Conservation (phyloP, 2,329 filamentous ascomycete genomes). For the Thielaviopsis ethacetica region DNA sequence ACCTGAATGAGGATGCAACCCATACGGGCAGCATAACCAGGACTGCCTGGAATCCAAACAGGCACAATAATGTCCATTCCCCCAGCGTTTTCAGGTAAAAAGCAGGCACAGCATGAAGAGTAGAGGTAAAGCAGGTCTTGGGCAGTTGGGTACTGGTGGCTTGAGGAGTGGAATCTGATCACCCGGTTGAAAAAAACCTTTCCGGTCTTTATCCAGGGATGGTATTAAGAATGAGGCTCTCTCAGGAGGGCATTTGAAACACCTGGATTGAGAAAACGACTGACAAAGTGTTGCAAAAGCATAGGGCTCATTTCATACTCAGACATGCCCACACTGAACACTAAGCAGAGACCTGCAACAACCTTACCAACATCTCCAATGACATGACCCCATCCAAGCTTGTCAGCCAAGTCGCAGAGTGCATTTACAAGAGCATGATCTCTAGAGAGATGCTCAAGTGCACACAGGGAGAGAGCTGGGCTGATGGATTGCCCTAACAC, state of each 20-base stretch:
- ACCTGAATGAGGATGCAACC: neutral
- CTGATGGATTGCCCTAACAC: too few relatives aligned
- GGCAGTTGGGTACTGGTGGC: neutral
- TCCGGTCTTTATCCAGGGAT: neutral
- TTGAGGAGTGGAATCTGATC: neutral
- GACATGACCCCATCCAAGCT: neutral
- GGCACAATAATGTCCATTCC: neutral
- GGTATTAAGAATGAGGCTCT: neutral
- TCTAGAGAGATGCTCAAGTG: neutral
- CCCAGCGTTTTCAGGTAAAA: neutral
- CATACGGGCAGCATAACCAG: neutral
- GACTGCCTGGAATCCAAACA: neutral
- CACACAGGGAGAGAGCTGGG: neutral
- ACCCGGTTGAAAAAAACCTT: neutral
- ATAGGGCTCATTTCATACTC: neutral
- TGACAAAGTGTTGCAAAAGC: neutral
- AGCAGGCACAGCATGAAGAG: too few relatives aligned
- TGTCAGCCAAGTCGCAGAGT: neutral
- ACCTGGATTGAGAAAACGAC: neutral
- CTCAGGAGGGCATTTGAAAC: neutral
- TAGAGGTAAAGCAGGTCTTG: neutral
- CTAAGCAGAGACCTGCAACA: neutral
- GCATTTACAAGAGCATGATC: neutral
- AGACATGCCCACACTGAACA: neutral
- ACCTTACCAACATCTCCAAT: too few relatives aligned